Evolutionary conservation across 2,329 filamentous ascomycete species (phyloP), one percentile per base, ranked within the genome.

Genomic region (Myriosclerotinia duriaeana): DNA sequence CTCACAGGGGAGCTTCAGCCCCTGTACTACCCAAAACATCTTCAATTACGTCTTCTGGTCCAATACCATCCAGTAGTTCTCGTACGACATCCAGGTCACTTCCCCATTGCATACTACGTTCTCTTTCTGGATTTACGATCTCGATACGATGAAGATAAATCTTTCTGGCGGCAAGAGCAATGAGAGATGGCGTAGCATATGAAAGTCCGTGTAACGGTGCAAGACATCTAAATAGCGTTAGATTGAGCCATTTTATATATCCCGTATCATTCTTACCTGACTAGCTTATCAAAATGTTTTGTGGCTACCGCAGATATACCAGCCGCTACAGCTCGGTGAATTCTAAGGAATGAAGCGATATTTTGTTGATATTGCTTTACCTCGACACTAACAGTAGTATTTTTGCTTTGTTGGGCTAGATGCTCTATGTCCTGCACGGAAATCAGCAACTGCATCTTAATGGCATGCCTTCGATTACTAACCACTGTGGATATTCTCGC

Each of bases 61-160:
- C 83, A 12, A 89, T 76, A 7, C 80, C 85, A 42, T 89, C 85
- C 2, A 97, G 78, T 59, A 93, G 72, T 20, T 84, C 82, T 70
- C 85, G 82, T 1, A 97, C 86, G 5, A 90, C 90, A 40, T 84
- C 82, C 0, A 89, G 71, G 64, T 90, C 87, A 77, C 94, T 97
- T 0, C 95, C 95, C 87, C 96, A 99, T 77, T 97, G 92, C 81
- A 97, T 84, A 76, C 93, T 97, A 58, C 93, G 84, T 79, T 98
- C 95, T 66, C 87, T 86, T 69, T 87, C 84, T 0, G 91, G 84
- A 1, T 79, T 78, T 0, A 89, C 86, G 65, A 97, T 84, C 17
- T 85, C 78, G 42, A 99, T 87, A 11, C 93, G 88, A 79, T 99
- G 95, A 22, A 90, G 83, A 75, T 96, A 99, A 34, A 96, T 85